Conservation (phyloP, 2,329 filamentous ascomycete genomes). For the Xylaria hypoxylon region DNA sequence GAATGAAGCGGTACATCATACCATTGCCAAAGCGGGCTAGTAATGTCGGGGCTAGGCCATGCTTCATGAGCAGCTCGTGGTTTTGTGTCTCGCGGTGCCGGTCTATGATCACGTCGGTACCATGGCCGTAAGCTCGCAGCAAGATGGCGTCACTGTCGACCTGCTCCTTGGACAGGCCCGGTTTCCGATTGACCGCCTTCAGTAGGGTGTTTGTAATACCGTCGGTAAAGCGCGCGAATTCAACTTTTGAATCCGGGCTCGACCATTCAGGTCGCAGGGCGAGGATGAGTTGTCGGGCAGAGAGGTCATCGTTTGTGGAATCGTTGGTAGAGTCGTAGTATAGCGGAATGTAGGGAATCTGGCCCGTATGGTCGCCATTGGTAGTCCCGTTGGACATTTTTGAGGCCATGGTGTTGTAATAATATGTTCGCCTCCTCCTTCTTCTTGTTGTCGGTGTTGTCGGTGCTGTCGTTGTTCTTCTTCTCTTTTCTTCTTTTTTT, state of each 20-base stretch:
- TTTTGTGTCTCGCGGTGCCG: slow-evolving; percentile 83
- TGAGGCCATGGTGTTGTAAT: slow-evolving; percentile 42
- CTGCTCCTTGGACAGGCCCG: slow-evolving; percentile 71
- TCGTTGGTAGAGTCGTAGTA: slow-evolving; percentile 82
- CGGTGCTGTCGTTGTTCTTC: background rate
- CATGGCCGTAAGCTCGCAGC: slow-evolving; percentile 92
- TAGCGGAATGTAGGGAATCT: slow-evolving; percentile 75
- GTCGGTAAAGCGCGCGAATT: slow-evolving; percentile 93
- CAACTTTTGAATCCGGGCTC: slow-evolving; percentile 76
- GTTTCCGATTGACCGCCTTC: slow-evolving; percentile 77
- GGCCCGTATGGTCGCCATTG: slow-evolving; percentile 51
- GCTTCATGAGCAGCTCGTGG: slow-evolving; percentile 87
- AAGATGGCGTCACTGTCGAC: slow-evolving; percentile 80
- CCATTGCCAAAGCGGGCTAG: slow-evolving; percentile 95
- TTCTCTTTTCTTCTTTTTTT: background rate
- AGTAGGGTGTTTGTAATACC: slow-evolving; percentile 96
- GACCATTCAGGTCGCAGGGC: slow-evolving; percentile 87
- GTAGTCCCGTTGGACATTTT: slow-evolving; percentile 38
- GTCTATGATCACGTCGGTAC: slow-evolving; percentile 95
- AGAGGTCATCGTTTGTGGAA: slow-evolving; percentile 78
- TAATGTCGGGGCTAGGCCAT: slow-evolving; percentile 85
- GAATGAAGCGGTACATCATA: slow-evolving; percentile 92
- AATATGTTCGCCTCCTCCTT: slow-evolving; percentile 13
- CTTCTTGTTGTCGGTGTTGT: background rate
- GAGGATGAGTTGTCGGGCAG: slow-evolving; percentile 82